Evolutionary conservation across 257 asterid genomes (phyloP).

Genomic region (Paulownia fortunei): DNA sequence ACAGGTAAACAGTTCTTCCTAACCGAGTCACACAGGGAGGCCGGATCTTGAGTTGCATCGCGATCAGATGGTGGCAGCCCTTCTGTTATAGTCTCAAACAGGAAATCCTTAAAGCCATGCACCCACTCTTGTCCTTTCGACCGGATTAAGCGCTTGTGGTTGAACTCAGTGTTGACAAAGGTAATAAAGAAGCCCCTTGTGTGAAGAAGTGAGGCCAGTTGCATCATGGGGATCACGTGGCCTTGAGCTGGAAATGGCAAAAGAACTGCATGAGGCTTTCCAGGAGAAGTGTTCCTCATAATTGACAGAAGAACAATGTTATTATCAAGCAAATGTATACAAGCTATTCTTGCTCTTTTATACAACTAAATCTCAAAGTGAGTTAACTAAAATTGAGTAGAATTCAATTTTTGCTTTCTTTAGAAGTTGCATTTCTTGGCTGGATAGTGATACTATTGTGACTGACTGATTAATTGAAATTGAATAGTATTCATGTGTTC

Average conservation of each 20-base stretch:
- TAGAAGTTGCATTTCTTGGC: not conserved
- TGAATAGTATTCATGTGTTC: too few species aligned
- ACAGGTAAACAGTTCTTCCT: slow-evolving; percentile 23
- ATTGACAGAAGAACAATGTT: not conserved
- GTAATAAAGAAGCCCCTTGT: slow-evolving; percentile 38
- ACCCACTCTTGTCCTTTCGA: slow-evolving; percentile 36
- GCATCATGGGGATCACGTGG: slow-evolving; percentile 36
- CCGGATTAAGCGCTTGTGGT: slow-evolving; percentile 39
- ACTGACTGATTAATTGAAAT: too few species aligned
- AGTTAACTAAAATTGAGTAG: not conserved
- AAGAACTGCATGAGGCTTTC: slow-evolving; percentile 35
- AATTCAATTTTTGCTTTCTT: not conserved
- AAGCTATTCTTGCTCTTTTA: not conserved
- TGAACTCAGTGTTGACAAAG: slow-evolving; percentile 45
- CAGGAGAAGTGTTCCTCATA: slow-evolving; percentile 4
- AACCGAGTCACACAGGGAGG: slow-evolving; percentile 7
- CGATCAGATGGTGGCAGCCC: slow-evolving; percentile 38
- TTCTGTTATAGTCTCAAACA: slow-evolving; percentile 36
- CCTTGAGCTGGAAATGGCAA: slow-evolving; percentile 46
- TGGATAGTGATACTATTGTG: too few species aligned
- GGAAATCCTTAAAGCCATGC: slow-evolving; percentile 31
- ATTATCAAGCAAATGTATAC: not conserved
- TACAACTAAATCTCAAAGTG: not conserved
- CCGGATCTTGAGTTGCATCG: slow-evolving; percentile 32
- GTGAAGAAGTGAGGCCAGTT: slow-evolving; percentile 37